These are phyloP conservation scores for Pelagophyceae sp. DNA, from an alignment of 352 stramenopile genomes.

Conservation along the genomic window DNA sequence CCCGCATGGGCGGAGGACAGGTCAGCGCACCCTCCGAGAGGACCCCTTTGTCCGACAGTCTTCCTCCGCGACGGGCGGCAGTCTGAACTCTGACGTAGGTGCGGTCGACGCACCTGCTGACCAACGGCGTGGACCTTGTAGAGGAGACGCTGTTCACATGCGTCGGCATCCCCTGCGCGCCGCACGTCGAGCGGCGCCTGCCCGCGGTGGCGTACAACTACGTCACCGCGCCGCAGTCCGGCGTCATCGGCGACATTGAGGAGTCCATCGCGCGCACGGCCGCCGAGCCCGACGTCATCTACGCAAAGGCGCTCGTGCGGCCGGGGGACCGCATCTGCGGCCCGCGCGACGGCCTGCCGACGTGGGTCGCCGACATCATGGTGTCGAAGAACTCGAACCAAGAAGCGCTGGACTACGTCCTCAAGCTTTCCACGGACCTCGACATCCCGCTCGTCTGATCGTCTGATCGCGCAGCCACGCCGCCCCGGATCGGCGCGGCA, in stretches of 20 bases:
- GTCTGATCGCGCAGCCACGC: too few relatives aligned
- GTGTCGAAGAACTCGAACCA: neutral
- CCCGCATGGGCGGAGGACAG: conserved; percentile 26
- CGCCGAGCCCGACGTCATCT: neutral
- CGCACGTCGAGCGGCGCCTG: conserved; percentile 17
- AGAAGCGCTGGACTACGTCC: neutral
- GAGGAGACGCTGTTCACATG: conserved; percentile 26
- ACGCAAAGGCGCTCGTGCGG: conserved; percentile 21
- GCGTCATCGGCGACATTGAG: neutral
- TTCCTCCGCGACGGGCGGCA: too few relatives aligned
- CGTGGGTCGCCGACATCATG: conserved; percentile 24
- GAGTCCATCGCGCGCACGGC: neutral
- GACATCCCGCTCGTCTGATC: neutral
- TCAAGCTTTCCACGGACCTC: neutral
- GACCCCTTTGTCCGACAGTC: too few relatives aligned
- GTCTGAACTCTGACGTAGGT: too few relatives aligned
- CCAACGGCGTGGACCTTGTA: conserved; percentile 25
- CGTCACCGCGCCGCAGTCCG: conserved; percentile 8
- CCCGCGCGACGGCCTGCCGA: conserved; percentile 7
- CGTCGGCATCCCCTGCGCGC: conserved; percentile 27
- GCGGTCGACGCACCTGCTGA: conserved; percentile 19
- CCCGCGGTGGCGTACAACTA: conserved; percentile 1
- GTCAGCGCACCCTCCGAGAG: too few relatives aligned
- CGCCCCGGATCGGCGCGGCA: too few relatives aligned
- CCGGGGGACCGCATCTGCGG: conserved; percentile 16